Base-by-base conservation (phyloP, 768 basidiomycete genomes). In the Trametopsis cervina region DNA sequence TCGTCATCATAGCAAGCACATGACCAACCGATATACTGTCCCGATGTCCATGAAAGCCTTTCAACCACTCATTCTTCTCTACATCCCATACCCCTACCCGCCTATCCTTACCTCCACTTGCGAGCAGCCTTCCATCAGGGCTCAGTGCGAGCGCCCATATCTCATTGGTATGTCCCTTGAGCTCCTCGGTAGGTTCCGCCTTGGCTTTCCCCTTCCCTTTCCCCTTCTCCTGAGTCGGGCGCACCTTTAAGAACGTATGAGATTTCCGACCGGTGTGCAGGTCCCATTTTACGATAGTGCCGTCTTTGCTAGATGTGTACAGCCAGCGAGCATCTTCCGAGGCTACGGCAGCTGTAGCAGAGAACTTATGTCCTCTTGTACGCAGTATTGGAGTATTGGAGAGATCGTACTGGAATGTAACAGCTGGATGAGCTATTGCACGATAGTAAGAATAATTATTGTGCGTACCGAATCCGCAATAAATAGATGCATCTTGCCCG, bases 271-370 rank as follows among this genome's bases (percentile, higher is more conserved):
- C 88, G 0, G 76, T 77, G 9, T 61, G 63, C 22, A 94, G 69
- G 59, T 89, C 79, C 86, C 89, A 92, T 63, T 91, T 89, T 46
- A 85, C 75, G 60, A 99, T 89, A 11, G 76, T 72, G 1, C 95
- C 96, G 58, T 95, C 91, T 62, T 99, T 99, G 7, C 87, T 86
- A 0, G 92, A 71, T 0, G 91, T 91, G 63, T 84, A 97, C n/a
- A 98, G 75, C 60, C 77, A 78, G 46, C 72, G 73, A 12, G 76
- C 81, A 22, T 86, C 80, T 42, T 84, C 77, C 1, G 89, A 83
- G 2, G 84, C 80, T 20, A 85, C 77, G 2, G 93, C 87, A 23
- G 82, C 81, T 1, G 96, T 95, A 10, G 92, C 77, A 6, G 89
- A 77, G 47, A 89, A 74, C 36, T 85, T 75, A 63, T 94, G 89